phyloP scores from a whole-genome alignment of 768 basidiomycete species.

The Mycena belliarum region DNA sequence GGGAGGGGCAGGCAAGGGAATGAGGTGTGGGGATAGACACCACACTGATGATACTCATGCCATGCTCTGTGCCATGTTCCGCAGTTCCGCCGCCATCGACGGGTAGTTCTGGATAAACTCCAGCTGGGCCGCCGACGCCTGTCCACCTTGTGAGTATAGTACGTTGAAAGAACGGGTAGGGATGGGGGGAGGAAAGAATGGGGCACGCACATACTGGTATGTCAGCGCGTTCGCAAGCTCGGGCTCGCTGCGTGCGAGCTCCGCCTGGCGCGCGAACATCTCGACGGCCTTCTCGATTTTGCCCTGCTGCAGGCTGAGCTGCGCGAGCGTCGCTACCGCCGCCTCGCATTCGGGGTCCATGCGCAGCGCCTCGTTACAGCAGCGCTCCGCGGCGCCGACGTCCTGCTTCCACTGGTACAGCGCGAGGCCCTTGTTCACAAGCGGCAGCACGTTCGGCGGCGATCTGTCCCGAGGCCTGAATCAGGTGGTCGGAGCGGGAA shows the following conservation, averaged over 20 bases:
- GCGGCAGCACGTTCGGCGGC: conserved; percentile 81
- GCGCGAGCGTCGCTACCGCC: conserved; percentile 93
- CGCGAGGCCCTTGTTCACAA: conserved; percentile 98
- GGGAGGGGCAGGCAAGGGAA: not conserved
- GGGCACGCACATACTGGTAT: conserved; percentile 69
- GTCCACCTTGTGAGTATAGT: too few relatives aligned
- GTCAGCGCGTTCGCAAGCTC: conserved; percentile 81
- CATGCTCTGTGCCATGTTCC: conserved; percentile 39
- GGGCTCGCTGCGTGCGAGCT: conserved; percentile 86
- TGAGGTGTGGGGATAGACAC: not conserved
- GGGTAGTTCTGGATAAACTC: conserved; percentile 86
- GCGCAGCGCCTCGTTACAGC: conserved; percentile 84
- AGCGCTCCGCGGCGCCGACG: conserved; percentile 73
- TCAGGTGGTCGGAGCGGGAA: not conserved
- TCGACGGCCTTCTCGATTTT: conserved; percentile 83
- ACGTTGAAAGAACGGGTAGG: too few relatives aligned
- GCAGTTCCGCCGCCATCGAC: conserved; percentile 73
- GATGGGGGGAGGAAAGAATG: not conserved
- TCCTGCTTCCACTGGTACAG: conserved; percentile 97
- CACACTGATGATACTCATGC: not conserved
- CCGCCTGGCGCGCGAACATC: conserved; percentile 82
- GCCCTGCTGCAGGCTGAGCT: conserved; percentile 88
- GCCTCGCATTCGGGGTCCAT: conserved; percentile 96
- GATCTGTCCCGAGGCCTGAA: conserved; percentile 27
- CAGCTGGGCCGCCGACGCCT: conserved; percentile 83